Evolutionary conservation across 192 early-diverging fungal species (phyloP).

Genomic region (Cladochytrium replicatum): DNA sequence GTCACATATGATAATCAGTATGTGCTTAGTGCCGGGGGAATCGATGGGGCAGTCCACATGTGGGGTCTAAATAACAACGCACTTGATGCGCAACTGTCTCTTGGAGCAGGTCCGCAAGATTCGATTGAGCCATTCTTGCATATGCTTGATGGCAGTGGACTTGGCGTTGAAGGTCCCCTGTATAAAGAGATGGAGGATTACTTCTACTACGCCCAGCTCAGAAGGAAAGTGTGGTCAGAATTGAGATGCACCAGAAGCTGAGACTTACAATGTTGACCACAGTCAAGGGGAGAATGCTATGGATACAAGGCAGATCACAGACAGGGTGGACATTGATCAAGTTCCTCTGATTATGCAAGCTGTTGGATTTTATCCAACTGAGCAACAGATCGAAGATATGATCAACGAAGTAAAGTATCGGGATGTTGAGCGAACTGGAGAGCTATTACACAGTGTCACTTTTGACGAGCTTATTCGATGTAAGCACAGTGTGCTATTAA

Average conservation of each 20-base stretch:
- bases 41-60: conserved; percentile 40
- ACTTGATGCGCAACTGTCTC: conserved; percentile 29
- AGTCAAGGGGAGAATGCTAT: conserved; percentile 47
- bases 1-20: conserved; percentile 26
- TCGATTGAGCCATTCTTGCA: conserved; percentile 43
- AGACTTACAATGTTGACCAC: neutral
- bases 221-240: conserved; percentile 17
- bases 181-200: conserved; percentile 56
- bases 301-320: conserved; percentile 22
- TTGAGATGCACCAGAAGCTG: neutral
- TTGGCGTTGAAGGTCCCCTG: conserved; percentile 18
- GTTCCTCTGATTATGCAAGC: conserved; percentile 49
- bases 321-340: conserved; percentile 28
- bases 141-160: conserved; percentile 31
- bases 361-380: conserved; percentile 47
- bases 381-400: conserved; percentile 47
- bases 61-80: conserved; percentile 32
- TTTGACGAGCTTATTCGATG: conserved; percentile 44
- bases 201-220: conserved; percentile 51
- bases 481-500: conserved; percentile 12
- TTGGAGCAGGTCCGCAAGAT: conserved; percentile 31
- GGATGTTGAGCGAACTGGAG: conserved; percentile 14
- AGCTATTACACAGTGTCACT: conserved; percentile 25
- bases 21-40: conserved; percentile 32
- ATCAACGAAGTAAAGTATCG: conserved; percentile 47